Conservation (phyloP, 179 eudicot genomes). For the Drosera spatulata region DNA sequence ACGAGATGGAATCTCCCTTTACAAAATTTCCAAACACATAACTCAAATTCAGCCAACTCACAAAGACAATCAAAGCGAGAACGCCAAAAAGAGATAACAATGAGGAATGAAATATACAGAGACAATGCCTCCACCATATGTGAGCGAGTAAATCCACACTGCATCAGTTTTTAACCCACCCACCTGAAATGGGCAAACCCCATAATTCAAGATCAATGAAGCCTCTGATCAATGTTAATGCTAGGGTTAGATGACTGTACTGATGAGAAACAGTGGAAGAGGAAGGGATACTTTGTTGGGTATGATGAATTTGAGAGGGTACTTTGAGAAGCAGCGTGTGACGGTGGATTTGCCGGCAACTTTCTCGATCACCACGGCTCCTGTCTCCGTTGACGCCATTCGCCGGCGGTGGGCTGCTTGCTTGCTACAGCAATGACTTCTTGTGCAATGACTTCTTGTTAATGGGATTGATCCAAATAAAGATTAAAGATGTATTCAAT, state of each 20-base stretch:
- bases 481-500: no score
- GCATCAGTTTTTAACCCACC: conserved; percentile 61
- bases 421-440: no score
- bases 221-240: no score
- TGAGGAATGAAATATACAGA: conserved; percentile 34
- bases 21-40: conserved; percentile 4
- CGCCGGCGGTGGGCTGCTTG: no score
- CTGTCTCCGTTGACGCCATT: conserved; percentile 17
- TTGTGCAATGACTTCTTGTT: no score
- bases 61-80: background rate
- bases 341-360: conserved; percentile 65
- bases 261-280: background rate
- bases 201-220: no score
- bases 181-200: conserved; percentile 29
- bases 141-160: conserved; percentile 87
- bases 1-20: conserved; percentile 72
- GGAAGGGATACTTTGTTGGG: conserved; percentile 55
- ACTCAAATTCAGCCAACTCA: background rate
- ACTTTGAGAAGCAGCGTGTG: conserved; percentile 65
- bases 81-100: background rate
- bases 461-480: no score
- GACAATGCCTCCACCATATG: conserved; percentile 95
- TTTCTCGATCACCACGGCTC: conserved; percentile 49
- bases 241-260: no score
- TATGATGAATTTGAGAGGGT: conserved; percentile 83